A percentile compares a stretch with the other conserved stretches of the same genome.
Evolutionary conservation across 176 grass and related monocot species (phyloP).

Genomic region (Zoysia pacifica): DNA sequence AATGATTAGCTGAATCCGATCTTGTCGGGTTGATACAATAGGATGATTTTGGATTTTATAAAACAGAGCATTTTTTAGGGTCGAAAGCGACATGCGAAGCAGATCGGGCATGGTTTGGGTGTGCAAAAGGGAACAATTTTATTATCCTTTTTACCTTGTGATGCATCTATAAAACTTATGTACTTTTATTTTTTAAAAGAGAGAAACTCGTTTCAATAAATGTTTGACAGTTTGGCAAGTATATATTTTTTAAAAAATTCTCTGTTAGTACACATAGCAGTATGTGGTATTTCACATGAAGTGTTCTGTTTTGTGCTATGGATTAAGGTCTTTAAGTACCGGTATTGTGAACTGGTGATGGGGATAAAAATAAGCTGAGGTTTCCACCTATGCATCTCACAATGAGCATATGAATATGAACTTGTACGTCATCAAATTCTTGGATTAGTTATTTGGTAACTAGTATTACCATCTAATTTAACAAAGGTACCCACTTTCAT

Average conservation of each 20-base stretch:
- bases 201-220: neutral
- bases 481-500: neutral
- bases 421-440: neutral
- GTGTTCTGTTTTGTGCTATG: neutral
- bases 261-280: neutral
- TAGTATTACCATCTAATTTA: neutral
- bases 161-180: neutral
- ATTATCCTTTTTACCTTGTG: neutral
- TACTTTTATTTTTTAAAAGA: neutral
- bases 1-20: constrained; percentile 6
- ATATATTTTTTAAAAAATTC: neutral
- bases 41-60: constrained; percentile 6
- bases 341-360: neutral
- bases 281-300: neutral
- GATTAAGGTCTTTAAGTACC: neutral
- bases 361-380: neutral
- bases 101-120: neutral
- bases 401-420: neutral
- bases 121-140: neutral
- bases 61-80: neutral
- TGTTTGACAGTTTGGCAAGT: neutral
- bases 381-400: neutral
- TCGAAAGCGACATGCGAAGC: neutral
- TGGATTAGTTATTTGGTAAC: neutral
- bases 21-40: constrained; percentile 4